Base-by-base conservation (phyloP, 768 basidiomycete species). In the Clavulina sp. region DNA sequence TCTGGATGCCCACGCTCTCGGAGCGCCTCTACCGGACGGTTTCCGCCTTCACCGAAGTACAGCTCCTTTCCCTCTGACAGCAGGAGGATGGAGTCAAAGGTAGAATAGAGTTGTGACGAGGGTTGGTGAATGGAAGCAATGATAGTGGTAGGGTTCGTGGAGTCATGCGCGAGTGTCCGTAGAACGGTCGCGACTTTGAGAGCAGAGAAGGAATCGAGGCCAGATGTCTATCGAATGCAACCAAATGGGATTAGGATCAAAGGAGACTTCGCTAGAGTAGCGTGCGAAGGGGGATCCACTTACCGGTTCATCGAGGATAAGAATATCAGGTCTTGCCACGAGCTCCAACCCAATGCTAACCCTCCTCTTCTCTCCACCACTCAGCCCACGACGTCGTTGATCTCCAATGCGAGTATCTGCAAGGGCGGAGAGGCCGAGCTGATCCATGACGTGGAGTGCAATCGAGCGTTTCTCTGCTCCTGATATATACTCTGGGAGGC, bases 341-440 rank as follows among this genome's bases (percentile, higher is more conserved):
- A 95, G 71, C 66, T 93, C 91, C 33, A 91, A 66, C 4, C 88
- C 91, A 54, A 95, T 92, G 53, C 81, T 87, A 4, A 95, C 84
- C 48, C 91, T 69, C 43, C 91, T 73, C 71, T 85, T 84, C 64
- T 95, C 89, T 6, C 91, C 91, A 7, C 91, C 91, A 59, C 82
- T 85, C 49, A 95, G 88, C 0, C 87, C 91, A 44, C 88, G 71
- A 19, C 75, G 70, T 56, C 81, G 80, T 4, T 77, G 75, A 6
- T 80, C 78, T 3, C 80, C 78, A 34, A 95, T 91, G 51, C 82
- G 69, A 2, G 74, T 71, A 60, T 93, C 67, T 16, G 75, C 77
- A 13, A 93, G 69, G 34, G 73, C 69, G 5, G 71, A 66, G 24
- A 96, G 74, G 1, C 88, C 87, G 2, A 96, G 75, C 60, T 82